Conservation (phyloP, 2,329 filamentous ascomycete species). For the Fusarium metavorans region DNA sequence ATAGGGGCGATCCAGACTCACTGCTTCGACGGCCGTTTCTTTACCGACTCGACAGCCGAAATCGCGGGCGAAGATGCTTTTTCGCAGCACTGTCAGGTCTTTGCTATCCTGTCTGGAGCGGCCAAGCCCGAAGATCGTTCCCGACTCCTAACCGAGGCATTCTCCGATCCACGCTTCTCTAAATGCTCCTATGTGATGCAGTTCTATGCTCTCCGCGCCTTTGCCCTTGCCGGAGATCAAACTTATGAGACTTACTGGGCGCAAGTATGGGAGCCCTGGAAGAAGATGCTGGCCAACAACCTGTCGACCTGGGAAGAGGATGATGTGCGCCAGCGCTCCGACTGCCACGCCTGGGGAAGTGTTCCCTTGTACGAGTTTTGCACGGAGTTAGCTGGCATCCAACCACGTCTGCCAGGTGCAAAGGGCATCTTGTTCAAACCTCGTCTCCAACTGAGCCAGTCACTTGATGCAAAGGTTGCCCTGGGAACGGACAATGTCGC, state of each 20-base stretch:
- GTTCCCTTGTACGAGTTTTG: conserved; percentile 27
- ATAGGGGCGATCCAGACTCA: conserved; percentile 44
- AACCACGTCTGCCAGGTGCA: conserved; percentile 4
- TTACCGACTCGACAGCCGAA: conserved; percentile 50
- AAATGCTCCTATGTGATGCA: conserved; percentile 29
- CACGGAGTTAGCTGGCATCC: conserved; percentile 21
- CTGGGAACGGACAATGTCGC: conserved; percentile 16
- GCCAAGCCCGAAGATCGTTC: conserved; percentile 12
- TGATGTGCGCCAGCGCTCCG: conserved; percentile 23
- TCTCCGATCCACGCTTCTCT: conserved; percentile 6
- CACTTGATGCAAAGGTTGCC: conserved; percentile 10
- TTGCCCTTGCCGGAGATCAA: conserved; percentile 15
- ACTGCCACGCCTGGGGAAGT: conserved; percentile 29
- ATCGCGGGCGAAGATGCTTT: conserved; percentile 43
- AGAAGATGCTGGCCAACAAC: conserved; percentile 22
- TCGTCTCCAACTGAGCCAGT: conserved; percentile 8
- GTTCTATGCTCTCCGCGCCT: conserved; percentile 22
- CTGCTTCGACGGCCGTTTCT: conserved; percentile 50
- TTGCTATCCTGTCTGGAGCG: conserved; percentile 49
- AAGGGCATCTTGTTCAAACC: conserved; percentile 19
- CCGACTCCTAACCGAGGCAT: conserved; percentile 9
- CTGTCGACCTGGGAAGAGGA: conserved; percentile 30
- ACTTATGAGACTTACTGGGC: conserved; percentile 18
- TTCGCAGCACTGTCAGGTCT: conserved; percentile 53
- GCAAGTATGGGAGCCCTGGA: conserved; percentile 24